Evolutionary conservation across 768 basidiomycete species (phyloP).

Genomic region (Macrolepiota dolichaula): DNA sequence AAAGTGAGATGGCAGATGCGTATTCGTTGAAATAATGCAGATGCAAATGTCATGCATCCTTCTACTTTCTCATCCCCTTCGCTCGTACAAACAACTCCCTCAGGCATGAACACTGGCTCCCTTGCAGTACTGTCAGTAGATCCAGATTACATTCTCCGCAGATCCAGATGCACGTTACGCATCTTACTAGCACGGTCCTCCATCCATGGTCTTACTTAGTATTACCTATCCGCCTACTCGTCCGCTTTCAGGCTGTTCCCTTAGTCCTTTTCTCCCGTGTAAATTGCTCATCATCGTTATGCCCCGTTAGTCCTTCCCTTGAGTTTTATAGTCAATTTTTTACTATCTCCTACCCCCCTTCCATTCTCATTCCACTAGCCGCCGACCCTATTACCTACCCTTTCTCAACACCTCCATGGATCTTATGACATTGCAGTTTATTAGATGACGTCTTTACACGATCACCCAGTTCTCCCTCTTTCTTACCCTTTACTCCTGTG

Average conservation of each 20-base stretch:
- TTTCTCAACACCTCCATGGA: neutral
- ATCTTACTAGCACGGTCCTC: no score
- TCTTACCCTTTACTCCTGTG: neutral
- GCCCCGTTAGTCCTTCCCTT: neutral
- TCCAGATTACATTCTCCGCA: neutral
- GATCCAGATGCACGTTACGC: neutral
- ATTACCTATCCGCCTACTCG: neutral
- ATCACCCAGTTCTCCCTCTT: neutral
- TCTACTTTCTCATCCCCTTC: neutral
- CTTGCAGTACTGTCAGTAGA: neutral
- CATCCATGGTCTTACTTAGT: no score
- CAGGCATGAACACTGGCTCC: neutral
- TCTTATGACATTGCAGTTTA: constrained; percentile 4
- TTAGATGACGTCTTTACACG: neutral
- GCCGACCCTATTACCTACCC: neutral
- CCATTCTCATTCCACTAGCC: neutral
- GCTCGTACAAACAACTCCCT: neutral
- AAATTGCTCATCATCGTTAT: neutral
- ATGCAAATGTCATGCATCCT: neutral
- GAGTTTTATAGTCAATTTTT: neutral
- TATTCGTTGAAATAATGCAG: neutral
- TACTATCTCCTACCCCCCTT: neutral
- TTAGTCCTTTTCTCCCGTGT: neutral
- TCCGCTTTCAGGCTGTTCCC: neutral
- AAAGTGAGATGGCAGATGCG: neutral